Conservation (phyloP, 2,329 filamentous ascomycete species). For the Epichloe gansuensis region DNA sequence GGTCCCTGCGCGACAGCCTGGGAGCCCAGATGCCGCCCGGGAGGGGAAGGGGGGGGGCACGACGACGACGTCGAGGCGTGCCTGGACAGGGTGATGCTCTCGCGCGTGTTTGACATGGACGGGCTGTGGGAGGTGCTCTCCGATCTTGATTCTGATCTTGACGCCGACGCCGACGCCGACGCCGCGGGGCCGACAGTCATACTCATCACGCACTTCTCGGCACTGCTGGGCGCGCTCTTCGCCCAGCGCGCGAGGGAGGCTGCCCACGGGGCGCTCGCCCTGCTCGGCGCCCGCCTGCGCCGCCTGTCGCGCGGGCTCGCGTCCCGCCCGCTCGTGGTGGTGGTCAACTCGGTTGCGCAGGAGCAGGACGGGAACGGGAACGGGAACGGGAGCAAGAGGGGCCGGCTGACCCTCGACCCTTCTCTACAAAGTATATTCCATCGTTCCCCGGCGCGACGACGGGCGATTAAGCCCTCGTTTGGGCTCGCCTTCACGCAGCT, state of each 20-base stretch:
- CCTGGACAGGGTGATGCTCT: constrained; percentile 39
- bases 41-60: constrained; percentile 3
- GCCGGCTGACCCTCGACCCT: constrained; percentile 19
- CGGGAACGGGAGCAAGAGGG: background rate
- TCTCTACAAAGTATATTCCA: constrained; percentile 37
- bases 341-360: constrained; percentile 33
- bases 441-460: constrained; percentile 20
- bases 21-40: constrained; percentile 19
- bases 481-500: constrained; percentile 42
- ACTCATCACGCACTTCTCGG: constrained; percentile 41
- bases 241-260: constrained; percentile 30
- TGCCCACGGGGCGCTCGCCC: constrained; percentile 35
- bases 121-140: constrained; percentile 43
- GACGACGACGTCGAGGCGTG: constrained; percentile 18
- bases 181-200: too few relatives aligned
- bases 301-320: constrained; percentile 28
- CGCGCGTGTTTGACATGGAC: constrained; percentile 44
- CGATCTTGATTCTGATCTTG: too few relatives aligned
- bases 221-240: constrained; percentile 40
- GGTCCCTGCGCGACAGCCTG: constrained; percentile 28
- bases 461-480: constrained; percentile 34
- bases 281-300: constrained; percentile 34
- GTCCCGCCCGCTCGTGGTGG: constrained; percentile 34
- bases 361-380: background rate
- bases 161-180: constrained; percentile 15